Base-by-base conservation (phyloP, 371 early-diverging fungal species). In the Blastocladiella emersonii region DNA sequence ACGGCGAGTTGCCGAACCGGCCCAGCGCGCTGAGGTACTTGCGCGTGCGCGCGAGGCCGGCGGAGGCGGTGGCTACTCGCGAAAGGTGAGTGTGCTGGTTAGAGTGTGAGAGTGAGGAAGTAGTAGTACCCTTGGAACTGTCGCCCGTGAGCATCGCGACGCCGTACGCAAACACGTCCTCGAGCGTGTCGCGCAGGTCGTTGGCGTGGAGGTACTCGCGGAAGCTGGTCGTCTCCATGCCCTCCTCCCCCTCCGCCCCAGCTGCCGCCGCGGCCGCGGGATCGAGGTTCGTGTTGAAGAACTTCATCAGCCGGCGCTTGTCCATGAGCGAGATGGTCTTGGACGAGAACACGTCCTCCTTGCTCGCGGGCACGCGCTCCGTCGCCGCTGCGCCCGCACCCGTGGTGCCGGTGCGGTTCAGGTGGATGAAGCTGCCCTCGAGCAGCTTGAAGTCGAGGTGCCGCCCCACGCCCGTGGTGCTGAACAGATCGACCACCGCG, bases 301-400 rank as follows among this genome's bases (percentile, higher is more conserved):
- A 87, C 66, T 85, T 84, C 93, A 94, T 94, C 71, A 96, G 65
- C 62, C 83, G 80, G 63, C 95, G 78, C 72, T 95, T 95, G 57
- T 92, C 94, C 49, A 89, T 72, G 48, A 94, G 74, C 3, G 72
- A 74, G 8, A 93, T 77, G 13, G 81, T 69, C 43, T 86, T 80
- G 68, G 84, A 85, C 19, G 81, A 79, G 75, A 96, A 96, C 17
- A 96, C 83, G 68, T 92, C 95, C 70, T 92, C 92, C 69, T 92
- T 95, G 56, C 90, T 86, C n/a, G 87, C 81, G 0, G 95, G 95
- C 19, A 93, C 90, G 84, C 83, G 61, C 44, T 15, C 35, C 15
- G 32, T 21, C 43, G 48, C 6, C 36, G 8, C 30, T 8, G 12
- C 44, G 6, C 48, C 7, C 65, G 6, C 25, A 8, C 8, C 8